phyloP scores from a whole-genome alignment of 202 grass and related monocot genomes.

The Hordeum pubiflorum region DNA sequence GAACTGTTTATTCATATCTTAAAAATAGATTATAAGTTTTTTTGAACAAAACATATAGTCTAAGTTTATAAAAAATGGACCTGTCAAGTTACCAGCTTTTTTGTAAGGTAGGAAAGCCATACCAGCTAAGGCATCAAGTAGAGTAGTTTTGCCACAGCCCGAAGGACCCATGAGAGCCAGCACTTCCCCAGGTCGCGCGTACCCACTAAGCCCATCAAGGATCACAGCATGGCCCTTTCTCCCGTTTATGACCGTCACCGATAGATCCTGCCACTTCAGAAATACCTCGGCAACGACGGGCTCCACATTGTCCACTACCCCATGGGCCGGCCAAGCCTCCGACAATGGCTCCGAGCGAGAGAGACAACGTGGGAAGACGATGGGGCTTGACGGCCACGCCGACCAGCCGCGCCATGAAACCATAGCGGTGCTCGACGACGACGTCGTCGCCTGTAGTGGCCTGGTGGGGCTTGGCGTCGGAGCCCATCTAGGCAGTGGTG shows the following conservation, averaged over 20 bases:
- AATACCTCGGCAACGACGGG: background rate
- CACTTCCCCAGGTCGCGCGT: conserved; percentile 28
- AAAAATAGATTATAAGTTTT: background rate
- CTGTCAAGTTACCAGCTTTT: background rate
- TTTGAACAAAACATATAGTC: background rate
- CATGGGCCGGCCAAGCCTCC: background rate
- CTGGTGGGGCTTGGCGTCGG: conserved; percentile 29
- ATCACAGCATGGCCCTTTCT: background rate
- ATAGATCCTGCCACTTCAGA: conserved; percentile 43
- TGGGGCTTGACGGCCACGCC: background rate
- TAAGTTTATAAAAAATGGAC: background rate
- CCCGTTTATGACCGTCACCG: conserved; percentile 1
- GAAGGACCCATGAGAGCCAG: conserved; percentile 55
- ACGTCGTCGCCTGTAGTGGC: background rate
- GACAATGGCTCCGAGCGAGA: background rate
- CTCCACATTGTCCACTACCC: background rate
- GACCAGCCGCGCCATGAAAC: background rate
- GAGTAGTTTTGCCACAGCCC: conserved; percentile 39
- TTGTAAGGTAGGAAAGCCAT: background rate
- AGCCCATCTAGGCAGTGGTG: conserved; percentile 32
- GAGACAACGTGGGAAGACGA: background rate
- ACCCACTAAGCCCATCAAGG: conserved; percentile 23
- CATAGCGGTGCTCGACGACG: background rate
- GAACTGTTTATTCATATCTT: too few relatives aligned
- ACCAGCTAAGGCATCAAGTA: conserved; percentile 45